These are phyloP conservation scores for Phytophthora foliorum DNA, from an alignment of 352 stramenopile species.

Conservation along the genomic window DNA sequence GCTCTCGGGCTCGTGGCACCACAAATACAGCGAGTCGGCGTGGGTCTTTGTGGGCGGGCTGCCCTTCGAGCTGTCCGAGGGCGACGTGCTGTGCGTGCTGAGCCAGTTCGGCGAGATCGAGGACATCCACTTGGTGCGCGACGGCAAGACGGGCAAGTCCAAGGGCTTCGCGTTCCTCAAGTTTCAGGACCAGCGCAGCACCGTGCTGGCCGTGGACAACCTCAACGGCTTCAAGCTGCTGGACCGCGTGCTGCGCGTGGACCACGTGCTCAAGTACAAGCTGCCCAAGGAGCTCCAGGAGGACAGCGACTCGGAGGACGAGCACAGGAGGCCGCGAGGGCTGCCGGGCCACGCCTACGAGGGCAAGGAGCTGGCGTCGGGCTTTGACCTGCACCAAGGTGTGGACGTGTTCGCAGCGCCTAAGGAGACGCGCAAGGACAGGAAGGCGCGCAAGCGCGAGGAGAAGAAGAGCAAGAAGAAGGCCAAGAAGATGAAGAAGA, in stretches of 20 bases:
- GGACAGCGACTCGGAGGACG: conserved; percentile 69
- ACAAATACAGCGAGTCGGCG: conserved; percentile 94
- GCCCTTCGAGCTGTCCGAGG: conserved; percentile 94
- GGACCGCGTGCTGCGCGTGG: conserved; percentile 94
- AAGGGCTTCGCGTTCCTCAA: conserved; percentile 98
- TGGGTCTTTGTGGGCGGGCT: conserved; percentile 98
- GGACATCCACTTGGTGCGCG: conserved; percentile 97
- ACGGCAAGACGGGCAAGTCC: conserved; percentile 97
- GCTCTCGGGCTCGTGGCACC: conserved; percentile 79
- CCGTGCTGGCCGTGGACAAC: conserved; percentile 98
- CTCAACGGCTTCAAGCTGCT: conserved; percentile 94
- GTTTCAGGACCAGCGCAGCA: conserved; percentile 97
- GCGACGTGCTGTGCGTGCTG: conserved; percentile 95
- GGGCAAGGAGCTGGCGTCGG: conserved; percentile 82
- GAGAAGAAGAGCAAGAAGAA: conserved; percentile 68
- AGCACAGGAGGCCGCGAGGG: conserved; percentile 45
- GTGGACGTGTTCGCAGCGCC: conserved; percentile 88
- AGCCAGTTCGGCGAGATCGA: conserved; percentile 93
- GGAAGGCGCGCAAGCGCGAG: conserved; percentile 66
- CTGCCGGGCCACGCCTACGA: conserved; percentile 90
- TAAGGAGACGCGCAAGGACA: conserved; percentile 61
- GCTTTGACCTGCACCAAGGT: conserved; percentile 77
- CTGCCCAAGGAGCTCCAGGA: conserved; percentile 93
- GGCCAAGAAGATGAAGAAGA: conserved; percentile 59
- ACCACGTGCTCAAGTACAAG: conserved; percentile 98